phyloP scores from a whole-genome alignment of 2,329 filamentous ascomycete species.

The Colletotrichum lindemuthianum region DNA sequence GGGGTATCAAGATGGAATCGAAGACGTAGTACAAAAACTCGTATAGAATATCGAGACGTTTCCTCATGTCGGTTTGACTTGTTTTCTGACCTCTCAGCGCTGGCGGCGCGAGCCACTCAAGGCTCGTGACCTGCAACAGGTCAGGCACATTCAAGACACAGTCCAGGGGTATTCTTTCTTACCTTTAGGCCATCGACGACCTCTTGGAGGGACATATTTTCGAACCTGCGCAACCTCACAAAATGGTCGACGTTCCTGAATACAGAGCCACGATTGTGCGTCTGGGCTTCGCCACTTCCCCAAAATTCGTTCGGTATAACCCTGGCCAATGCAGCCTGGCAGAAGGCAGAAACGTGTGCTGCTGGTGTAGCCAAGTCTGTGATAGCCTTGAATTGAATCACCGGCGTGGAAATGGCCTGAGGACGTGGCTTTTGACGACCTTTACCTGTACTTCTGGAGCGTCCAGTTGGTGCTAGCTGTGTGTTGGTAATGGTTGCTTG shows the following conservation, averaged over 20 bases:
- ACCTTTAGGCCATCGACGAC: slow-evolving; percentile 81
- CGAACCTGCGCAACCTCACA: slow-evolving; percentile 80
- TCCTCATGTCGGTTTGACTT: slow-evolving; percentile 76
- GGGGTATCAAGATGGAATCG: slow-evolving; percentile 88
- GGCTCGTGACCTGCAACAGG: slow-evolving; percentile 65
- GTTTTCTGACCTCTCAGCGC: slow-evolving; percentile 62
- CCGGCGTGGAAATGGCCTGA: background rate
- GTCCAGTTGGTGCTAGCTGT: background rate
- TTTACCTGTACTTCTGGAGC: background rate
- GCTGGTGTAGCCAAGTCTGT: slow-evolving; percentile 74
- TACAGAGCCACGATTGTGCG: slow-evolving; percentile 70
- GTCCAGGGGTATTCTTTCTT: slow-evolving; percentile 34
- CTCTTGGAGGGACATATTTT: slow-evolving; percentile 82
- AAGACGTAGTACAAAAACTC: slow-evolving; percentile 95
- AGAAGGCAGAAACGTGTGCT: slow-evolving; percentile 84
- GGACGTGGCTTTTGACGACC: slow-evolving; percentile 2
- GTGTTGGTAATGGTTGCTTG: background rate
- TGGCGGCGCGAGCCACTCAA: slow-evolving; percentile 78
- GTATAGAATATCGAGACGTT: slow-evolving; percentile 80
- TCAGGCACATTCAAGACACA: background rate
- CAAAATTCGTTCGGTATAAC: slow-evolving; percentile 82
- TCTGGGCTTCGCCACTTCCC: slow-evolving; percentile 65
- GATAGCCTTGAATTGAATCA: slow-evolving; percentile 61
- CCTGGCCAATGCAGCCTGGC: slow-evolving; percentile 76
- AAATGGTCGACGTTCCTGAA: slow-evolving; percentile 81